These are phyloP conservation scores for Cornus kousa DNA, from an alignment of 148 eudicot species.

Conservation along the genomic window DNA sequence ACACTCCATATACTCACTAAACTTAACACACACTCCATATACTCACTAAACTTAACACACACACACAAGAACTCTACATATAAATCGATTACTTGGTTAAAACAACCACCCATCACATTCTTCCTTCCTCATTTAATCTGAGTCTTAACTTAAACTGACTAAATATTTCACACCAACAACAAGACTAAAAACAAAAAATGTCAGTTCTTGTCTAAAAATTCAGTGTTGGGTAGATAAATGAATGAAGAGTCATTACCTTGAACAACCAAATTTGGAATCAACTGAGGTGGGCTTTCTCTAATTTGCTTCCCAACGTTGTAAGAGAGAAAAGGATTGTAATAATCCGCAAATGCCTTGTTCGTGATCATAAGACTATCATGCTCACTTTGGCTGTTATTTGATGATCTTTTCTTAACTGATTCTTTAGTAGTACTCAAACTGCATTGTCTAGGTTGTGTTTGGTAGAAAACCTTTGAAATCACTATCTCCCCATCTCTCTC, in stretches of 20 bases:
- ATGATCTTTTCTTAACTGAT: constrained; percentile 3
- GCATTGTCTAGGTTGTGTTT: constrained; percentile 91
- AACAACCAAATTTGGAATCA: constrained; percentile 50
- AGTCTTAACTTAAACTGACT: constrained; percentile 1
- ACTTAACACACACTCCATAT: no score
- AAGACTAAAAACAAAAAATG: no score
- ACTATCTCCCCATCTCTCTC: constrained; percentile 90
- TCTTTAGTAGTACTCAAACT: constrained; percentile 27
- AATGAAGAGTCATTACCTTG: constrained; percentile 53
- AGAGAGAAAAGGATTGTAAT: constrained; percentile 37
- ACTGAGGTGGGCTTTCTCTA: constrained; percentile 39
- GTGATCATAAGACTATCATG: neutral
- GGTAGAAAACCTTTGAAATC: constrained; percentile 86
- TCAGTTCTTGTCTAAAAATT: neutral
- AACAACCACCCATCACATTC: neutral
- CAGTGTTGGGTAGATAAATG: constrained; percentile 28
- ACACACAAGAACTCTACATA: neutral
- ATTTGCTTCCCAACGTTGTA: constrained; percentile 31
- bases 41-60: no score
- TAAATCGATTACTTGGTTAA: constrained; percentile 1
- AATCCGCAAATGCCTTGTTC: constrained; percentile 26
- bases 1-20: no score
- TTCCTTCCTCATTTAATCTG: neutral
- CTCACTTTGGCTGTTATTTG: neutral
- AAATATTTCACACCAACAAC: no score